These are phyloP conservation scores for Ceraceosorus bombacis DNA, from an alignment of 1,284 basidiomycete species.

Conservation along the genomic window DNA sequence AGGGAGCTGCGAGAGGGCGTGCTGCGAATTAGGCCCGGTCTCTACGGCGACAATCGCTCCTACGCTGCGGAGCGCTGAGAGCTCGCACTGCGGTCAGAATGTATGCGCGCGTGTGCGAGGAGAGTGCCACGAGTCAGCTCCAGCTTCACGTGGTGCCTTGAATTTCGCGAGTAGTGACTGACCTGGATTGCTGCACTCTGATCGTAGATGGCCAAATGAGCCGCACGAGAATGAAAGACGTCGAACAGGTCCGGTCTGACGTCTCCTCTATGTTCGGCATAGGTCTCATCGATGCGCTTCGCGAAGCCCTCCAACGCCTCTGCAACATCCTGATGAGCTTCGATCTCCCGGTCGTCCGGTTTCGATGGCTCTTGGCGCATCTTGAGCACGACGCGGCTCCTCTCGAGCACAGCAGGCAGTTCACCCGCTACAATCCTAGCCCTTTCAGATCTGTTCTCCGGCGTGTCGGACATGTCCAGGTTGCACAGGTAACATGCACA, in stretches of 20 bases:
- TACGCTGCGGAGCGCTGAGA: constrained; percentile 19
- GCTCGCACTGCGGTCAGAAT: constrained; percentile 9
- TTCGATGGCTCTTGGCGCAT: not conserved
- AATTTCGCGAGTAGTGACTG: not conserved
- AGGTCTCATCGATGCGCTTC: constrained; percentile 29
- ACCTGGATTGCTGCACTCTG: not conserved
- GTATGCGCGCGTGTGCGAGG: not conserved
- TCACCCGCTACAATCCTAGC: constrained; percentile 31
- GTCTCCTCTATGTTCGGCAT: constrained; percentile 16
- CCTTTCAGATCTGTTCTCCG: constrained; percentile 6
- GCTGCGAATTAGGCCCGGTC: constrained; percentile 8
- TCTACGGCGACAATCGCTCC: constrained; percentile 6
- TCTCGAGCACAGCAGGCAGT: constrained; percentile 32
- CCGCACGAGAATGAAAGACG: constrained; percentile 4
- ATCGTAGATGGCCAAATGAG: constrained; percentile 1
- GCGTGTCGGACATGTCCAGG: constrained; percentile 20
- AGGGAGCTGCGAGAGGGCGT: constrained; percentile 20
- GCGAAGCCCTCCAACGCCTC: constrained; percentile 25
- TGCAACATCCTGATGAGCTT: constrained; percentile 33
- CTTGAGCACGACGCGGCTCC: constrained; percentile 35
- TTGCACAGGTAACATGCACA: constrained; percentile 38
- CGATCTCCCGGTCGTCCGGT: constrained; percentile 2
- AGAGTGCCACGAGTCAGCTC: not conserved
- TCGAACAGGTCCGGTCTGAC: constrained; percentile 30
- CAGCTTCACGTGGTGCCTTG: not conserved